These are phyloP conservation scores for Ramularia endophylla DNA, from an alignment of 2,329 filamentous ascomycete species.

Conservation along the genomic window DNA sequence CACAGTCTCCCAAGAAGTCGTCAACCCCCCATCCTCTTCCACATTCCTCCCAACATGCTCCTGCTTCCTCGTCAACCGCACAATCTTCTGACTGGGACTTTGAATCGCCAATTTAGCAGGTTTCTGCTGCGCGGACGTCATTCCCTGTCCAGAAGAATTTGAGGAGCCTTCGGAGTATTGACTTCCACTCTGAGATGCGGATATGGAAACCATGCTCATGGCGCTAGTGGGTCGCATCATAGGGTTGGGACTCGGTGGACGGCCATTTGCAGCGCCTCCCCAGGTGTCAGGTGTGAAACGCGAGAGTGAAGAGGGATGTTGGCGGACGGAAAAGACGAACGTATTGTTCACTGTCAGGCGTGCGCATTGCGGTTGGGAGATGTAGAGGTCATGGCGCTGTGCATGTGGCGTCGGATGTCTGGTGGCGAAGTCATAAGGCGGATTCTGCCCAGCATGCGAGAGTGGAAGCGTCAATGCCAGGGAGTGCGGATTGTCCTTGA, in stretches of 20 bases:
- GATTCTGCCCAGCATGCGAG: constrained; percentile 85
- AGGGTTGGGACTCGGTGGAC: constrained; percentile 47
- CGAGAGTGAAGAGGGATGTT: constrained; percentile 67
- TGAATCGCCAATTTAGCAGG: constrained; percentile 95
- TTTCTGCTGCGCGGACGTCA: constrained; percentile 55
- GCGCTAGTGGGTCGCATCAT: constrained; percentile 52
- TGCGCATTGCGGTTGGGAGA: constrained; percentile 90
- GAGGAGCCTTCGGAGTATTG: constrained; percentile 47
- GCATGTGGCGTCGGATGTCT: constrained; percentile 95
- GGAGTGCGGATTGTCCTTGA: constrained; percentile 91
- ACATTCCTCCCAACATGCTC: constrained; percentile 52
- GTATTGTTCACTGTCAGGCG: constrained; percentile 90
- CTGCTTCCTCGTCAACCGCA: constrained; percentile 71
- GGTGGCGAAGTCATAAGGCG: constrained; percentile 85
- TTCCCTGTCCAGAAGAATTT: constrained; percentile 49
- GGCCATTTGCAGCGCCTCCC: constrained; percentile 32
- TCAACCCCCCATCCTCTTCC: constrained; percentile 58
- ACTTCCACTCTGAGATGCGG: constrained; percentile 46
- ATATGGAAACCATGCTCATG: constrained; percentile 54
- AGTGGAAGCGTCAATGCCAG: constrained; percentile 86
- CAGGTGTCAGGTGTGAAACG: constrained; percentile 35
- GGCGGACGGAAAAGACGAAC: constrained; percentile 92
- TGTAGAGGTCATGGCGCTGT: constrained; percentile 94
- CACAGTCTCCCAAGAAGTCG: constrained; percentile 79
- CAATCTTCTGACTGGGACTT: constrained; percentile 88